phyloP scores from a whole-genome alignment of 805 yeast genomes.

The Kazachstania viticola region DNA sequence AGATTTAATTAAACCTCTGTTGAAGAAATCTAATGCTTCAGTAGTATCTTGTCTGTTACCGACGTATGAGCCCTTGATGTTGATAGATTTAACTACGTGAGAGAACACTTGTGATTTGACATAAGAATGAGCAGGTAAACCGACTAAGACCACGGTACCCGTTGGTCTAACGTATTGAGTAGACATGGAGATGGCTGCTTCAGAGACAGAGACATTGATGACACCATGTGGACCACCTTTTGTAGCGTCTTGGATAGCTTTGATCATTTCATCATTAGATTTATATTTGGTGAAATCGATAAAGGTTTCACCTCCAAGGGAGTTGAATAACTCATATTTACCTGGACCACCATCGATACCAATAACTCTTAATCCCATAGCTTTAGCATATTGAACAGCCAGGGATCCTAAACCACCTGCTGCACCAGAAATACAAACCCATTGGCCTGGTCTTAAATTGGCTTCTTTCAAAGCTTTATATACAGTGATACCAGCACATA shows the following conservation, averaged over 20 bases:
- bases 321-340: conserved; percentile 41
- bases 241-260: conserved; percentile 36
- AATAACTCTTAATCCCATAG: conserved; percentile 61
- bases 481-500: conserved; percentile 60
- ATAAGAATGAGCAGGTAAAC: conserved; percentile 44
- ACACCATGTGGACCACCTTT: conserved; percentile 62
- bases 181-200: conserved; percentile 37
- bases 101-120: conserved; percentile 35
- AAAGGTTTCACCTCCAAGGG: conserved; percentile 53
- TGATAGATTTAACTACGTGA: conserved; percentile 38
- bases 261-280: conserved; percentile 33
- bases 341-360: conserved; percentile 70
- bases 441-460: conserved; percentile 48
- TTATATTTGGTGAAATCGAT: conserved; percentile 43
- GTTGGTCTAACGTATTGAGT: conserved; percentile 43
- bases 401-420: conserved; percentile 74
- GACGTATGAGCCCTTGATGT: conserved; percentile 39
- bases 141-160: conserved; percentile 54
- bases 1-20: conserved; percentile 59
- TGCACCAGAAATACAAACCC: conserved; percentile 70
- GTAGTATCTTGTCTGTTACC: conserved; percentile 40
- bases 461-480: conserved; percentile 60
- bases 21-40: conserved; percentile 67
- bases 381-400: conserved; percentile 65
- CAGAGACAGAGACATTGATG: conserved; percentile 51